Percentiles rank a stretch among this genome's conserved stretches.
Conservation (phyloP, 441 rosid genomes). For the Biscutella laevigata region DNA sequence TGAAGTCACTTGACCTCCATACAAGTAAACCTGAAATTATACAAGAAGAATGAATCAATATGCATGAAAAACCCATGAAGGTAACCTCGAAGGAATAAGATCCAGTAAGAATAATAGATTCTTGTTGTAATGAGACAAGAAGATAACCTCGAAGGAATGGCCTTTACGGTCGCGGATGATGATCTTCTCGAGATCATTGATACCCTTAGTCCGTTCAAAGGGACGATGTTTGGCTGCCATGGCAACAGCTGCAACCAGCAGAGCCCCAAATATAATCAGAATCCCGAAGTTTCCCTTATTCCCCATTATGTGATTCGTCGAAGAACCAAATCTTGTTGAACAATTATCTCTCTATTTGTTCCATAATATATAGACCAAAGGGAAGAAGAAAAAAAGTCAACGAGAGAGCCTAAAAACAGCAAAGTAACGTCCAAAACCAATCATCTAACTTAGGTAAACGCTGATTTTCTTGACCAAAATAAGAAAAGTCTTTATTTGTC, state of each 20-base stretch:
- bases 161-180: constrained; percentile 44
- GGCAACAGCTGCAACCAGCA: constrained; percentile 10
- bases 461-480: not conserved
- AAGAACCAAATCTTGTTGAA: not conserved
- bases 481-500: constrained; percentile 4
- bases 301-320: not conserved
- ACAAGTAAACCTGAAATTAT: constrained; percentile 49
- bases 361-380: not conserved
- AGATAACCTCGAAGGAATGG: constrained; percentile 48
- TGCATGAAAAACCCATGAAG: no score
- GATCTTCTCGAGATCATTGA: constrained; percentile 58
- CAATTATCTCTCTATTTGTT: not conserved
- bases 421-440: not conserved
- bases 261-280: constrained; percentile 16
- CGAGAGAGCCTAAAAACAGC: not conserved
- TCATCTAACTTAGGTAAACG: not conserved
- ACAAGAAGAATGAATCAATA: not conserved
- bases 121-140: no score
- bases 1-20: constrained; percentile 56
- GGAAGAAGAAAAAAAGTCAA: not conserved
- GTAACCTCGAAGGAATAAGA: no score
- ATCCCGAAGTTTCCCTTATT: not conserved
- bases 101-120: no score
- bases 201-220: constrained; percentile 40
- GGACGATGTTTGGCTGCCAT: constrained; percentile 10